Evolutionary conservation across 176 grass and related monocot species (phyloP).

Genomic region (Triticum turgidum): DNA sequence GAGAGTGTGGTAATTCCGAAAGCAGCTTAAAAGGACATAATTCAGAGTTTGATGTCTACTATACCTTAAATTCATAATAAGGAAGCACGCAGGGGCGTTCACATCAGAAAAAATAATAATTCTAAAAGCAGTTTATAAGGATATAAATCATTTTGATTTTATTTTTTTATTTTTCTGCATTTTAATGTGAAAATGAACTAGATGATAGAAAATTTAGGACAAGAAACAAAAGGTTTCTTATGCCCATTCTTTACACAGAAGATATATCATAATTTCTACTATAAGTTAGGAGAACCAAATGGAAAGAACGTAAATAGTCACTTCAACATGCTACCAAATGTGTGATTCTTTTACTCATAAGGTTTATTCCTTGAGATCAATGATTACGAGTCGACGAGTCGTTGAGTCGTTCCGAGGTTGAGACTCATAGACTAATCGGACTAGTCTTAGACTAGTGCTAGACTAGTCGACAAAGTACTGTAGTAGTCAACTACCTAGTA

Average conservation of each 20-base stretch:
- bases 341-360: neutral
- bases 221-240: neutral
- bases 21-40: neutral
- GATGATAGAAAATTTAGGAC: slow-evolving; percentile 3
- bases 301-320: neutral
- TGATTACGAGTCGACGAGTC: too few relatives aligned
- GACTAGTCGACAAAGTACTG: too few relatives aligned
- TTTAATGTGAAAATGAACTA: slow-evolving; percentile 6
- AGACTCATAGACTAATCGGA: too few relatives aligned
- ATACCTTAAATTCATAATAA: too few relatives aligned
- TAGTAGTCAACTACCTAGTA: too few relatives aligned
- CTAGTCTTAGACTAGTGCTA: too few relatives aligned
- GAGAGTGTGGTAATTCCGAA: neutral
- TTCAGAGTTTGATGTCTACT: neutral
- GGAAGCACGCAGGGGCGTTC: too few relatives aligned
- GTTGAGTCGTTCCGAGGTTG: too few relatives aligned
- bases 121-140: too few relatives aligned
- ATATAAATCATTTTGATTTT: too few relatives aligned
- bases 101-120: too few relatives aligned
- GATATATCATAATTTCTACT: neutral
- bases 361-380: neutral
- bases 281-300: neutral
- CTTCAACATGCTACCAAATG: neutral
- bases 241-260: slow-evolving; percentile 22
- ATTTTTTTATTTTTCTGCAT: neutral